A percentile compares a stretch with the other conserved stretches of the same genome.
Conservation (phyloP, 176 grass and related monocot genomes). For the Zoysia pacifica region DNA sequence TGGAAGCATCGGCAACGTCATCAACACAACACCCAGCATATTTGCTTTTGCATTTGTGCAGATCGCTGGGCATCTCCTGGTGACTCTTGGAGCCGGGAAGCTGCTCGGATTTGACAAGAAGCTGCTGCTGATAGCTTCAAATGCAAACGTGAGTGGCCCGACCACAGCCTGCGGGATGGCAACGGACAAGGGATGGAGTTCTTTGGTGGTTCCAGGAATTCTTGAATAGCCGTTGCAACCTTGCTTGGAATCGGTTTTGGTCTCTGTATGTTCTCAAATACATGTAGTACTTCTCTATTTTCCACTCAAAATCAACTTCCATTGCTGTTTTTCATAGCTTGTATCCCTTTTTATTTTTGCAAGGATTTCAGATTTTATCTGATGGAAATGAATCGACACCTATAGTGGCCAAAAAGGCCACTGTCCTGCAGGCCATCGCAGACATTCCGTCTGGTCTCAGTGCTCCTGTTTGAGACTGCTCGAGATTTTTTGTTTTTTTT, state of each 20-base stretch:
- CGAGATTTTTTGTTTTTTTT: too few relatives aligned
- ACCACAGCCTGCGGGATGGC: slow-evolving; percentile 93
- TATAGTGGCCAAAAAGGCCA: background rate
- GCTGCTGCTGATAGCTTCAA: slow-evolving; percentile 68
- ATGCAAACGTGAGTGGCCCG: slow-evolving; percentile 73
- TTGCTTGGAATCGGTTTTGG: slow-evolving; percentile 69
- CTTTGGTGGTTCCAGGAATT: slow-evolving; percentile 72
- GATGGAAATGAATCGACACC: background rate
- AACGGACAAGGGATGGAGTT: slow-evolving; percentile 68
- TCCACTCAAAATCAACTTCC: background rate
- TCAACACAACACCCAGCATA: slow-evolving; percentile 64
- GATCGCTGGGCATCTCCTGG: slow-evolving; percentile 54
- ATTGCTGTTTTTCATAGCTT: background rate
- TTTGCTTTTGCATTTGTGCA: slow-evolving; percentile 69
- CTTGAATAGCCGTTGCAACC: slow-evolving; percentile 73
- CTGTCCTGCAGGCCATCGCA: background rate
- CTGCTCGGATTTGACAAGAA: slow-evolving; percentile 58
- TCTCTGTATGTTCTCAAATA: slow-evolving; percentile 51
- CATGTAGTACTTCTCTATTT: slow-evolving; percentile 34
- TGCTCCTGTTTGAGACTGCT: slow-evolving; percentile 6
- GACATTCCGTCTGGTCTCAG: background rate
- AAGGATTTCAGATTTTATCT: background rate
- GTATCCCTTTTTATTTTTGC: too few relatives aligned
- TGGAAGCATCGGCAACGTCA: slow-evolving; percentile 74
- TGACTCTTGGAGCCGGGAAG: slow-evolving; percentile 66